Percentiles rank a stretch among this genome's conserved stretches.
phyloP scores from a whole-genome alignment of 116 monocot species.

The Iris pallida region DNA sequence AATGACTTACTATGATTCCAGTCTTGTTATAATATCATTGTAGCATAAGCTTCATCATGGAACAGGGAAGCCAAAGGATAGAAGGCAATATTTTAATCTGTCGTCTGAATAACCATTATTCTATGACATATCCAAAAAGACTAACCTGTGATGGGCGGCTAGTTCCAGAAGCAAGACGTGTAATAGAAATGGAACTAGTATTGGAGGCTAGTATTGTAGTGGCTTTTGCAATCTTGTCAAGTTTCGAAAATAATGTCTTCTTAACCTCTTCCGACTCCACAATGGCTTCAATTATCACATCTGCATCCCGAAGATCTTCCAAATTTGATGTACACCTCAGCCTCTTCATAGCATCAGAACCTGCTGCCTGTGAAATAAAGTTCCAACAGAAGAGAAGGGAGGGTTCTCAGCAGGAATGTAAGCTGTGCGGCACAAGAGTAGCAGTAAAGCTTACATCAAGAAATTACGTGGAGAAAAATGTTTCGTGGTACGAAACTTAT shows the following conservation, averaged over 20 bases:
- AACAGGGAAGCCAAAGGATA: too few species aligned
- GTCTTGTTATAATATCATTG: too few species aligned
- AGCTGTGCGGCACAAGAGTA: neutral
- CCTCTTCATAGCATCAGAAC: slow-evolving; percentile 43
- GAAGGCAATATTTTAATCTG: too few species aligned
- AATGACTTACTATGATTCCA: too few species aligned
- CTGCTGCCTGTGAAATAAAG: slow-evolving; percentile 29
- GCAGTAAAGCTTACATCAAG: neutral
- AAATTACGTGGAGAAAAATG: neutral
- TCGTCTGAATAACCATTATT: too few species aligned
- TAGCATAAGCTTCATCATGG: too few species aligned
- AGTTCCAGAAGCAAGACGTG: slow-evolving; percentile 83
- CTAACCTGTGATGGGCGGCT: slow-evolving; percentile 69
- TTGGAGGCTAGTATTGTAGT: slow-evolving; percentile 91
- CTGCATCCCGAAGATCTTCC: slow-evolving; percentile 52
- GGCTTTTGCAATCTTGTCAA: slow-evolving; percentile 73
- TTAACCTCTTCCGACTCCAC: slow-evolving; percentile 86
- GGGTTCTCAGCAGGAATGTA: neutral
- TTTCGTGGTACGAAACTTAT: too few species aligned
- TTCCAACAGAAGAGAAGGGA: slow-evolving; percentile 7
- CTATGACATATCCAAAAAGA: too few species aligned
- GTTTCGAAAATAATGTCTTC: slow-evolving; percentile 64
- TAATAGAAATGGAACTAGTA: slow-evolving; percentile 97
- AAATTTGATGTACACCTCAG: slow-evolving; percentile 48
- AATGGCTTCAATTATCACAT: slow-evolving; percentile 92